Evolutionary conservation across 1,284 basidiomycete species (phyloP), one percentile per base, ranked within the genome.

Genomic region (Cutaneotrichosporon cyanovorans): DNA sequence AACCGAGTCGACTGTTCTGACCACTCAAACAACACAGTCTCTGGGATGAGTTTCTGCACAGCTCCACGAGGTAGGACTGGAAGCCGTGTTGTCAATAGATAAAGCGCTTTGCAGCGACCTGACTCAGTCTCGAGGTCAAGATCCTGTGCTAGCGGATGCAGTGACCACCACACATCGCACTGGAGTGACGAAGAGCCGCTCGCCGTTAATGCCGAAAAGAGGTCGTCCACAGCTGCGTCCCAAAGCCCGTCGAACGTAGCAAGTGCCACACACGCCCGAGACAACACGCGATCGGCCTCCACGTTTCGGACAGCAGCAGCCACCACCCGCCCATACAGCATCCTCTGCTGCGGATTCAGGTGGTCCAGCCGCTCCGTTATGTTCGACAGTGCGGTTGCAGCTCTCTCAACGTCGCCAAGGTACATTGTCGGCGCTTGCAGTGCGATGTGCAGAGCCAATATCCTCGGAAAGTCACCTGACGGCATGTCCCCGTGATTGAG

Each of bases 101-200:
- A 38, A 22, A 46, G 20, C 20, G 40, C 20, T 35, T 43, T 49
- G 7, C 42, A 40, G 11, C 38, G 43, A 4, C 28, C 34, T 12
- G 46, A 39, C 2, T 21, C 15, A 10, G 32, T 36, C 36, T 15
- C 12, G 20, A 21, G 10, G 33, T 49, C 47, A 15, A 50, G 20
- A n/a, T 36, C 22, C 9, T 40, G 22, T 2, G 32, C 8, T 8
- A 30, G 19, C 15, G 41, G 16, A 7, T 37, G 28, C 3, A 63
- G 21, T 3, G 56, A 38, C 51, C 55, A 54, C 62, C 62, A 65
- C 4, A 61, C 48, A 21, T 60, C 58, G 5, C 46, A 35, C 2
- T 54, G 46, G 2, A 58, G 35, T 0, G 46, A 25, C 0, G 22
- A 19, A 6, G 51, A 49, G 21, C 57, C 57, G 5, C 39, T 32